These are phyloP conservation scores for Phytophthora syringae DNA, from an alignment of 352 stramenopile genomes.

Conservation along the genomic window DNA sequence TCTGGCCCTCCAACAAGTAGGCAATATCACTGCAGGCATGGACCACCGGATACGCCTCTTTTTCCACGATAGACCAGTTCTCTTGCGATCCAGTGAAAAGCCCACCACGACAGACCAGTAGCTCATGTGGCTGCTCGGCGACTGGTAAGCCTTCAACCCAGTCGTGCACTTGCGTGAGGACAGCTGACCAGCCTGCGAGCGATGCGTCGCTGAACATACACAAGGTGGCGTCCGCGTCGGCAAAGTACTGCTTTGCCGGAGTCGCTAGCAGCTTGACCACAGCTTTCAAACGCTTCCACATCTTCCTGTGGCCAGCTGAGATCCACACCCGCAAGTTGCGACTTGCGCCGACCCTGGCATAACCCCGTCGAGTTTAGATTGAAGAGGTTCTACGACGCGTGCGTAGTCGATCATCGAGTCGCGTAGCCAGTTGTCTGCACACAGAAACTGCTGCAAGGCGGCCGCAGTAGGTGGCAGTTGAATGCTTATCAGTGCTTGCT, in stretches of 20 bases:
- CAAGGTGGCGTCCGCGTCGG: neutral
- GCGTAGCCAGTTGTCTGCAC: conserved; percentile 14
- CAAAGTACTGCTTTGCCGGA: neutral
- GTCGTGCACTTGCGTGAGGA: neutral
- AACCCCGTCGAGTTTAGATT: neutral
- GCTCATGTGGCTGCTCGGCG: conserved; percentile 9
- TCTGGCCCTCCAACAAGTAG: too few species aligned
- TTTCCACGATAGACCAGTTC: conserved; percentile 19
- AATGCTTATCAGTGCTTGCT: neutral
- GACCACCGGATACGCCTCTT: too few species aligned
- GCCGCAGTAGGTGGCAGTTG: conserved; percentile 4
- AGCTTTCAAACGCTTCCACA: too few species aligned
- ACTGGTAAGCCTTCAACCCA: conserved; percentile 4
- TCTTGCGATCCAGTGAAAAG: conserved; percentile 12
- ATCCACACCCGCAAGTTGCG: neutral
- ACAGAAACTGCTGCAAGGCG: conserved; percentile 17
- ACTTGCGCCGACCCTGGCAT: neutral
- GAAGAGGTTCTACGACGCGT: neutral
- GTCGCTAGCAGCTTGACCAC: too few species aligned
- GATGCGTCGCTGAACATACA: conserved; percentile 2
- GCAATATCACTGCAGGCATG: too few species aligned
- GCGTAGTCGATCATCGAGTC: conserved; percentile 12
- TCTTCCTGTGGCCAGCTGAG: too few species aligned
- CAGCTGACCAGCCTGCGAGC: neutral
- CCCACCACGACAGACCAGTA: conserved; percentile 13